phyloP scores from a whole-genome alignment of 2,329 filamentous ascomycete genomes.

The Alternaria hordeiaustralica region DNA sequence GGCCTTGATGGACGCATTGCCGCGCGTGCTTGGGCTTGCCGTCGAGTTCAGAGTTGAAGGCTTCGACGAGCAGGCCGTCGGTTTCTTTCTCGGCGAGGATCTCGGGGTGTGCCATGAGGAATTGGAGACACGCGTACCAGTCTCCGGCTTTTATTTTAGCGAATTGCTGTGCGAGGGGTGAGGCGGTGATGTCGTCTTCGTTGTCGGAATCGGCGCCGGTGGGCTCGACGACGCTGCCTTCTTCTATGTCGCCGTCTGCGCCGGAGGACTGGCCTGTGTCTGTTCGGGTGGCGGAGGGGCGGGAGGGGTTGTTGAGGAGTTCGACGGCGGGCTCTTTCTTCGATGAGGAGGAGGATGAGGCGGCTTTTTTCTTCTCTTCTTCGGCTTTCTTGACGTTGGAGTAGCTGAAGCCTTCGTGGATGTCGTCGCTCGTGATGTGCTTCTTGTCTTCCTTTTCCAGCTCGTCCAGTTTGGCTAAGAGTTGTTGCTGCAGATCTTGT shows the following conservation, averaged over 20 bases:
- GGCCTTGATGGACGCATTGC: constrained; percentile 90
- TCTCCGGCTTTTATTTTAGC: constrained; percentile 77
- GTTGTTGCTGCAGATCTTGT: constrained; percentile 74
- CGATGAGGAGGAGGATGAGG: constrained; percentile 32
- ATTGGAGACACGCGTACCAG: constrained; percentile 75
- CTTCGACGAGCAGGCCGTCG: constrained; percentile 87
- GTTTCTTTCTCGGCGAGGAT: constrained; percentile 86
- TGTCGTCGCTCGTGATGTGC: constrained; percentile 93
- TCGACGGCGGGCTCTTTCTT: constrained; percentile 59
- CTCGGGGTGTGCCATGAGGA: constrained; percentile 77
- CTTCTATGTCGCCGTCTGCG: constrained; percentile 68
- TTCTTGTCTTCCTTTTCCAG: constrained; percentile 82
- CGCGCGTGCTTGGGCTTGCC: constrained; percentile 76
- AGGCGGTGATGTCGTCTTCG: constrained; percentile 77
- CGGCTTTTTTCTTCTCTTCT: constrained; percentile 23
- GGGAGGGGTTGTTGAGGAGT: constrained; percentile 72
- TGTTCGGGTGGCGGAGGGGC: constrained; percentile 43
- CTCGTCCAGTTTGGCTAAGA: constrained; percentile 75
- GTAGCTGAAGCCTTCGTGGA: constrained; percentile 89
- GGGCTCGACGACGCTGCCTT: constrained; percentile 51
- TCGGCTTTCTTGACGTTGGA: constrained; percentile 68
- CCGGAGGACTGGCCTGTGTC: constrained; percentile 61
- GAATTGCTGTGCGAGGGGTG: constrained; percentile 79
- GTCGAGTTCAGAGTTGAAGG: constrained; percentile 86
- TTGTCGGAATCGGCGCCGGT: constrained; percentile 36